Evolutionary conservation across 495 filamentous ascomycete genomes (phyloP), one percentile per base, ranked within the genome.

Genomic region (Amorphotheca resinae): DNA sequence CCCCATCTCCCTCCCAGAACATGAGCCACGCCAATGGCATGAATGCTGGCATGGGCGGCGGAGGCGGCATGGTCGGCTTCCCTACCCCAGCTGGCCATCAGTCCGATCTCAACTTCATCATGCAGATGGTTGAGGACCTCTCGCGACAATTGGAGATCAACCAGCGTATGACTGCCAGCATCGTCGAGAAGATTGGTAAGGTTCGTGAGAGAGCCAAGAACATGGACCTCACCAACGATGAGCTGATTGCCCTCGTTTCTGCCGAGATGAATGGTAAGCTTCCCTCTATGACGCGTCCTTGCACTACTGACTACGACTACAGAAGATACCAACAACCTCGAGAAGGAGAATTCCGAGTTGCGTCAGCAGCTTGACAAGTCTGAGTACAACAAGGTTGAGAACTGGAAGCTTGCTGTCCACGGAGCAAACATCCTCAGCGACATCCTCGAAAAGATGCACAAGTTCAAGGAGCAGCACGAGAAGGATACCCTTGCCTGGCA

Each of bases 61-160:
- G 30, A 12, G 61, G 57, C 35, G 62, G 52, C 44, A 74, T 74
- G 46, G 56, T 66, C 22, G 59, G 64, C 36, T 59, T 76, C 38
- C 79, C 82, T 15, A 79, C 80, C 55, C 81, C 79, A 42, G 83
- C 84, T 17, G 84, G 85, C 15, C 84, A 89, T 53, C 82, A 89
- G 64, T 82, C 84, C 64, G 86, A 93, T 58, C 74, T 91, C 46
- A 84, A 87, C 55, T 80, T 84, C 58, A 73, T 93, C 33, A 87
- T 86, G 57, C 71, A 77, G 35, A 81, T 87, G 73, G 80, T 93
- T 14, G 69, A 87, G 44, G 81, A 89, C 57, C 64, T 93, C 50
- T 84, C 79, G 46, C 74, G 72, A 84, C 44, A 68, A 88, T 15
- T 77, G 79, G 52, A 74, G 81, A 32, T 15, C n/a, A 93, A 91